Percentiles rank a stretch among this genome's conserved stretches.
Conservation (phyloP, 345 rosid genomes). For the Boechera retrofracta region DNA sequence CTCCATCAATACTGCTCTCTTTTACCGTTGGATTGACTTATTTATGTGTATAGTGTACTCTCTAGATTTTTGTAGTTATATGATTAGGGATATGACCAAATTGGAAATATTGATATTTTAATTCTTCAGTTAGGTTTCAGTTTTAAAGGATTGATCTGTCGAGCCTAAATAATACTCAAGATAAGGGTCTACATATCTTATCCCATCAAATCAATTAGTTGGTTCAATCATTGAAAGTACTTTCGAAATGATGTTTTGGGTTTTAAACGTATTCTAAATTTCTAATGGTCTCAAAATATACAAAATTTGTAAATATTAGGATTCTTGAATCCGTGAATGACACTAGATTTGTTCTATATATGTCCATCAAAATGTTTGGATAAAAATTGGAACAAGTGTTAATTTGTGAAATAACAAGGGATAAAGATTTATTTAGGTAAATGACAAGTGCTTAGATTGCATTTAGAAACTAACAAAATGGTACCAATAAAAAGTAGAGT, state of each 20-base stretch:
- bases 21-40: constrained; percentile 35
- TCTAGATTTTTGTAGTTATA: background rate
- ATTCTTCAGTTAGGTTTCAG: constrained; percentile 14
- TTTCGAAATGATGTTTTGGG: background rate
- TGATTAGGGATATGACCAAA: constrained; percentile 2
- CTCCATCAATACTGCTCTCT: constrained; percentile 40
- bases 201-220: constrained; percentile 12
- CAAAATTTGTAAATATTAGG: background rate
- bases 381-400: background rate
- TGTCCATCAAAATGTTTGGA: background rate
- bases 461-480: no score
- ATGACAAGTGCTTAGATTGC: no score
- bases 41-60: background rate
- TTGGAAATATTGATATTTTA: background rate
- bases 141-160: constrained; percentile 4
- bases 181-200: background rate
- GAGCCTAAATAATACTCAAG: background rate
- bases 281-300: background rate
- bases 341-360: background rate
- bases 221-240: background rate
- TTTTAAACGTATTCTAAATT: background rate
- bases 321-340: background rate
- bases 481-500: no score
- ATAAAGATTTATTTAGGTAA: no score
- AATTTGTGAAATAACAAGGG: no score